Base-by-base conservation (phyloP, 2,329 filamentous ascomycete genomes). In the Beauveria scarabaeidicola region DNA sequence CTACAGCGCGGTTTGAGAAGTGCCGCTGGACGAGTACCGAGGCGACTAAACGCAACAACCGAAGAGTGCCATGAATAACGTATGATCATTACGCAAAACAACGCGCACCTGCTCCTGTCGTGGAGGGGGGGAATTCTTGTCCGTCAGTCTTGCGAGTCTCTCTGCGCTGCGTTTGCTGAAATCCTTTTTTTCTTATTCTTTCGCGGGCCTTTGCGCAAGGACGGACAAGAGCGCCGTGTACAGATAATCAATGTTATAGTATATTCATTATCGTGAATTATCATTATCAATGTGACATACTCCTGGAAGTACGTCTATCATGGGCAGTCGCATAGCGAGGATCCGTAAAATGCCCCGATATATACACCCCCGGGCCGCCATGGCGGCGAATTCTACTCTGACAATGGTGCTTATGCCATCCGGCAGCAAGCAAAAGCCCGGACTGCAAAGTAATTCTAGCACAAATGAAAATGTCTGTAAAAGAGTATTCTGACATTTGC, bases 1-100 rank as follows among this genome's bases (percentile, higher is more conserved):
- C 2, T 99, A 99, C 75, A 96, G 90, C 69, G 94, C 94, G 50
- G 93, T 99, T 65, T 96, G 77, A 79, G 50, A 23, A 38, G 41
- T 56, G 38, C 56, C 56, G 56, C 48, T 59, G 48, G 48, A 59
- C 2, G 56, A 52, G 29, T 52, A 46, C 56, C 47, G 40, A n/a
- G 25, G 44, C 36, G 32, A 36, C 55, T 51, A 13, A 57, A 25
- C 52, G 40, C 52, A 43, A 55, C 36, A n/a, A 15, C 23, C 38
- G 36, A 36, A 55, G 9, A 43, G n/a, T 19, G 23, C 19, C n/a
- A 21, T 25, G 21, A 46, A 51, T n/a, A 25, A 32, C 25, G 27
- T 25, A 23, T 23, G 41, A 46, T 8, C 4, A 43, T 11, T 10
- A 55, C 2, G 51, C 51, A 46, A 10, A 15, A 44, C 8, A 27